phyloP scores from a whole-genome alignment of 192 early-diverging fungal genomes.

The Phlyctochytrium bullatum region DNA sequence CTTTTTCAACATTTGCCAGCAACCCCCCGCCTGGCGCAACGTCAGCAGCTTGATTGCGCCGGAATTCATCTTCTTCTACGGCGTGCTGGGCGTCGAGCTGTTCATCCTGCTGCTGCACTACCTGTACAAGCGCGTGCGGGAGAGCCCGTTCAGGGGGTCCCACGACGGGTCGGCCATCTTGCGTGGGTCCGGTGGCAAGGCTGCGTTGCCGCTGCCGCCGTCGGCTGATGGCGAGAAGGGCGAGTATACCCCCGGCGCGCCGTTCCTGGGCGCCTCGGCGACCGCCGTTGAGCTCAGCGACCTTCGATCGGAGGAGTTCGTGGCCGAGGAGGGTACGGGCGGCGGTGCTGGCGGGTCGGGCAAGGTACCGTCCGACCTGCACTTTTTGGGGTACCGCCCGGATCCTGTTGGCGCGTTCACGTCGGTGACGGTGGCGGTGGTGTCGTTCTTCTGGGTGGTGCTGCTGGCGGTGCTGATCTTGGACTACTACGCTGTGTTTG shows the following conservation, averaged over 20 bases:
- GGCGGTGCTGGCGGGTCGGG: background rate
- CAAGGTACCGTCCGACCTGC: slow-evolving; percentile 3
- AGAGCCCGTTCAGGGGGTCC: background rate
- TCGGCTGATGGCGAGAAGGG: background rate
- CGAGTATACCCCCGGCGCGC: background rate
- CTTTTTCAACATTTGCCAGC: slow-evolving; percentile 23
- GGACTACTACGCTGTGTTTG: slow-evolving; percentile 69
- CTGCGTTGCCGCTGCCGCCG: background rate
- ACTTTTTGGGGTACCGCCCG: slow-evolving; percentile 63
- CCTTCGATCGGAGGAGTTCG: background rate
- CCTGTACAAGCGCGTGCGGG: slow-evolving; percentile 14
- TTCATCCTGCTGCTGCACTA: slow-evolving; percentile 21
- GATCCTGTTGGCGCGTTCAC: slow-evolving; percentile 52
- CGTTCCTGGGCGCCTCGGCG: background rate
- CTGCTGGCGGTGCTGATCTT: slow-evolving; percentile 63
- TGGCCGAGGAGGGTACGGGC: slow-evolving; percentile 1
- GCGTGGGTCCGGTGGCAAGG: background rate
- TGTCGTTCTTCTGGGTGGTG: slow-evolving; percentile 61
- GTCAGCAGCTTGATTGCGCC: slow-evolving; percentile 21
- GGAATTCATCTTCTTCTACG: slow-evolving; percentile 25
- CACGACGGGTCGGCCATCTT: background rate
- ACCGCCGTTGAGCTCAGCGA: slow-evolving; percentile 24
- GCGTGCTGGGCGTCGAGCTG: slow-evolving; percentile 22
- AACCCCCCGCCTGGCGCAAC: slow-evolving; percentile 10
- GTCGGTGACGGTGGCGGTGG: slow-evolving; percentile 34